Percentiles rank a stretch among this genome's conserved stretches.
phyloP scores from a whole-genome alignment of 106 monocot species.

The Dendrobium catenatum region DNA sequence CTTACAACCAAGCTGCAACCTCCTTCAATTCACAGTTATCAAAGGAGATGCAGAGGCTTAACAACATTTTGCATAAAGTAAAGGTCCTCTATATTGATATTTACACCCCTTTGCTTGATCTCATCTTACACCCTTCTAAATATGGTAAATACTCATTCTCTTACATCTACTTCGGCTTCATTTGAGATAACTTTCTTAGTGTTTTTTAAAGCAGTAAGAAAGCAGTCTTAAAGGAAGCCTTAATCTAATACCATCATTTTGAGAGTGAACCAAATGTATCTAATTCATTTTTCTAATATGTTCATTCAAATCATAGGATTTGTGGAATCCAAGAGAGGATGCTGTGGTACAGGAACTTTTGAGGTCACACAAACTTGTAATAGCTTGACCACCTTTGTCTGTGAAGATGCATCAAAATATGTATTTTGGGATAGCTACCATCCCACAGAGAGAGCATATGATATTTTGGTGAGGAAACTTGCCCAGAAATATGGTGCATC shows the following conservation, averaged over 20 bases:
- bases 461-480: conserved; percentile 22
- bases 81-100: conserved; percentile 36
- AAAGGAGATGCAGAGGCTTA: conserved; percentile 18
- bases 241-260: not conserved
- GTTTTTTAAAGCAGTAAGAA: no score
- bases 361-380: conserved; percentile 29
- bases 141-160: conserved; percentile 45
- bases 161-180: not conserved
- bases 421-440: conserved; percentile 43
- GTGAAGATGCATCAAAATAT: conserved; percentile 30
- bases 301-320: conserved; percentile 19
- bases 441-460: conserved; percentile 30
- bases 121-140: conserved; percentile 24
- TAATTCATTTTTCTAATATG: not conserved
- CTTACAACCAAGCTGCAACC: conserved; percentile 36
- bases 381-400: conserved; percentile 19
- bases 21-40: conserved; percentile 33
- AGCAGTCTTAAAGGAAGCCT: no score
- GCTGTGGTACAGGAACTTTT: conserved; percentile 41
- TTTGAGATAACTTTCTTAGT: no score
- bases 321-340: conserved; percentile 30
- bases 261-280: not conserved
- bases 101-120: conserved; percentile 34
- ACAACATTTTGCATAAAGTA: conserved; percentile 9
- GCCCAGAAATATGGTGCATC: conserved; percentile 15